Evolutionary conservation across 31 red algal genomes (phyloP).

Genomic region (Odonthalia washingtoniensis): DNA sequence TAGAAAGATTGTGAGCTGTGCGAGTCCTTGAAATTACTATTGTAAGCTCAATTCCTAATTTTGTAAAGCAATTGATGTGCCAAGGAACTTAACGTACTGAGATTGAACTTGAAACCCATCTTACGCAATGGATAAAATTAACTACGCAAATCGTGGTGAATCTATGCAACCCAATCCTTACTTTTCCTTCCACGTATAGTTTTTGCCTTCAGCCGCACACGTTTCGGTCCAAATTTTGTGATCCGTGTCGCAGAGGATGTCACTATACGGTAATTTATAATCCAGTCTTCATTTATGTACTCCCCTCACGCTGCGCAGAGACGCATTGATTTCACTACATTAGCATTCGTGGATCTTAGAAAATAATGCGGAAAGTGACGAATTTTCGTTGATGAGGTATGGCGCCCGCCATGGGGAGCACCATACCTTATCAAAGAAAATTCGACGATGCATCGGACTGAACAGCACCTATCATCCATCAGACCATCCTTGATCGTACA

Average conservation of each 20-base stretch:
- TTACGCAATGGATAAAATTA: slow-evolving; percentile 31
- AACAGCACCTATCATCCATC: too few relatives aligned
- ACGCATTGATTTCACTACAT: too few relatives aligned
- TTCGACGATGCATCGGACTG: too few relatives aligned
- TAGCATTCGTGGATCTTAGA: too few relatives aligned
- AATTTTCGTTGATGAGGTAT: too few relatives aligned
- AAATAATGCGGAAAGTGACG: too few relatives aligned
- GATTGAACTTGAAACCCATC: slow-evolving; percentile 19
- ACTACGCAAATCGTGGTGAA: background rate
- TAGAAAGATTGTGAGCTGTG: background rate
- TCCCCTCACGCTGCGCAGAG: too few relatives aligned
- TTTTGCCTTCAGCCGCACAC: background rate
- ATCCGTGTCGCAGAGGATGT: background rate
- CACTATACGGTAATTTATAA: too few relatives aligned
- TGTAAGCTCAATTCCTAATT: background rate
- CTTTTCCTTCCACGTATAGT: background rate
- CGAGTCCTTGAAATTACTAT: background rate
- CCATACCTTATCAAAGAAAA: too few relatives aligned
- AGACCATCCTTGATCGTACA: too few relatives aligned
- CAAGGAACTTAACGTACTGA: background rate
- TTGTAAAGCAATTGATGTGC: background rate
- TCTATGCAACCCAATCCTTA: background rate
- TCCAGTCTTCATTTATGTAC: too few relatives aligned
- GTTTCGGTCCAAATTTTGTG: background rate
- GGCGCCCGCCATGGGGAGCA: too few relatives aligned